Base-by-base conservation (phyloP, 2,329 filamentous ascomycete genomes). In the Fusarium transvaalense region DNA sequence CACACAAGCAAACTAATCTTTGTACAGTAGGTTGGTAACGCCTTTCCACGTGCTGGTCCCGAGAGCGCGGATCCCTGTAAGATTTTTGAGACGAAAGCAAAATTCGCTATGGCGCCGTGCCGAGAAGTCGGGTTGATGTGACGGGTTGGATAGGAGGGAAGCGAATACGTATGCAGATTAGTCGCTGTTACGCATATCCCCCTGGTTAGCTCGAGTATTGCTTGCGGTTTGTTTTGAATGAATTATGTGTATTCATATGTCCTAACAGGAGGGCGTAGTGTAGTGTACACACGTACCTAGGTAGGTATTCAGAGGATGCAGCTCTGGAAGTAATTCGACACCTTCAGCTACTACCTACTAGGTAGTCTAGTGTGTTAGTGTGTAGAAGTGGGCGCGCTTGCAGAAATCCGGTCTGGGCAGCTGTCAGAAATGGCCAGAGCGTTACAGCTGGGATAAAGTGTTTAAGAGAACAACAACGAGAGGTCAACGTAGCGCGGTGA, bases 391-490 rank as follows among this genome's bases (percentile, higher is more conserved):
- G 54, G 61, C 59, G 67, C 56, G 62, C 60, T 58, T 57, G 43
- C 47, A 37, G 56, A 59, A 57, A 56, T 51, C 56, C 64, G 68
- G 57, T 61, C 51, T 55, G 14, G 61, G 57, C 63, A 68, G 67
- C 53, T 69, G 69, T 69, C 63, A 63, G 58, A 61, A 56, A 64
- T 41, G 71, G 71, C 61, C 71, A 71, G 71, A 59, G 71, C 66
- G 71, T 65, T 61, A 63, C 32, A 67, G 66, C 68, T 71, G 53
- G 69, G 71, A 71, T 66, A 70, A 68, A 62, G 71, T 64, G 66
- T 64, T 61, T 56, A 53, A 56, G 59, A 71, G 52, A 72, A 67
- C 43, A 61, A 63, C 61, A 61, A 63, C 46, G 54, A 71, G 54
- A 69, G 57, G 60, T 64, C 52, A 69, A 73, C 47, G 56, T 66